A percentile compares a stretch with the other conserved stretches of the same genome.
Conservation (phyloP, 192 early-diverging fungal species). For the Coemansia sp. region DNA sequence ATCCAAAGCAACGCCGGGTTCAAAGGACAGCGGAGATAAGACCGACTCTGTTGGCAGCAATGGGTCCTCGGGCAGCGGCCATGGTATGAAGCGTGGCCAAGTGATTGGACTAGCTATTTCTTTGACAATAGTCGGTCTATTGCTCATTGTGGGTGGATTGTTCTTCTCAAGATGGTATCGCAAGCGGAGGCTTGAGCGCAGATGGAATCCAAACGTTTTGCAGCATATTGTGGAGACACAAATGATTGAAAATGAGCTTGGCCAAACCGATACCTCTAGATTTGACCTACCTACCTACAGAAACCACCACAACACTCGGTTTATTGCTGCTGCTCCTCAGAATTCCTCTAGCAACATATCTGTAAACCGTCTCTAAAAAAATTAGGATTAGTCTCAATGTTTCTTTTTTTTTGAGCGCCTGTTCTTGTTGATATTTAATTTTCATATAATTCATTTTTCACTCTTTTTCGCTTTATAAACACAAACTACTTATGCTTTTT, state of each 20-base stretch:
- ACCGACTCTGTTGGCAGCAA: background rate
- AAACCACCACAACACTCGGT: slow-evolving; percentile 27
- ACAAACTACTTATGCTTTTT: no score
- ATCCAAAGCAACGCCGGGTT: background rate
- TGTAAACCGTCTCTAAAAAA: no score
- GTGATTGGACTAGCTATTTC: slow-evolving; percentile 8
- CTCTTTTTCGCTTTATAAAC: no score
- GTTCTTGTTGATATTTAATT: no score
- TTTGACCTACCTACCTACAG: slow-evolving; percentile 36
- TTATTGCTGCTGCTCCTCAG: slow-evolving; percentile 32
- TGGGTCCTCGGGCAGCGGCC: background rate
- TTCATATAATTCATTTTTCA: no score
- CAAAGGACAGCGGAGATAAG: background rate
- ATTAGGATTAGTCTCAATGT: no score
- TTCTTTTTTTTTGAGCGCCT: no score
- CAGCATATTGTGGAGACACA: slow-evolving; percentile 41
- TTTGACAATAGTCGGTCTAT: slow-evolving; percentile 10
- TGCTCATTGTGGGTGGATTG: slow-evolving; percentile 9
- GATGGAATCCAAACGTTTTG: slow-evolving; percentile 23
- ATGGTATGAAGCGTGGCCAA: slow-evolving; percentile 2
- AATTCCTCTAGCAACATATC: no score
- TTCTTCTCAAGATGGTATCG: slow-evolving; percentile 27
- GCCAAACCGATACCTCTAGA: slow-evolving; percentile 2
- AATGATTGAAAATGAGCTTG: slow-evolving; percentile 29
- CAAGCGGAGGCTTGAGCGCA: slow-evolving; percentile 5